Evolutionary conservation across 1,139 yeast species (phyloP), one percentile per base, ranked within the genome.

Genomic region (Pneumocystis carinii): DNA sequence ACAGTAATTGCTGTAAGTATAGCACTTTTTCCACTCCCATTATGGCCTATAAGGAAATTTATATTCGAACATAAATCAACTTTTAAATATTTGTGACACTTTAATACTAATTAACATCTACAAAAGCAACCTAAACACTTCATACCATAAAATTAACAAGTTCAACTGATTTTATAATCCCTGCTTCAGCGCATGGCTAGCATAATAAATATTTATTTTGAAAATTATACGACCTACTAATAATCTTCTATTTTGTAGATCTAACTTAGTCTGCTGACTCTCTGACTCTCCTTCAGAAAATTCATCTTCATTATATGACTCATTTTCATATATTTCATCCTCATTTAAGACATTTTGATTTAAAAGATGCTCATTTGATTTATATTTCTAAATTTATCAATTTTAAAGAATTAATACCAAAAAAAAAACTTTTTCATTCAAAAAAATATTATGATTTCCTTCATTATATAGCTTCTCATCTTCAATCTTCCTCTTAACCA

Each of bases 21-120:
- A 0, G 98, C 96, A 73, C 94, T 85, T 71, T 94, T 94, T 39
- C 99, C 99, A 41, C 95, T 85, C 1, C 99, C 99, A 71, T 94
- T 94, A 67, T 87, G 81, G 14, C 99, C 99, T 48, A 90, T 87
- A 64, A 94, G 88, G 71, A 94, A 89, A 73, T 92, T 94, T 67
- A 92, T 79, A 65, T 86, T 83, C 0, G 95, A 95, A 0, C 96
- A 96, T 58, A 94, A 78, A 1, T 80, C 81, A 19, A 92, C 75
- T 64, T 83, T 84, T 70, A 94, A 86, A 63, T 87, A 83, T 61
- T 83, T 85, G 71, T 92, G 98, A 68, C 90, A 82, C 59, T 57
- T 29, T 32, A 27, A 53, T 29, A 37, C 12, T 37, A 57, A 57
- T 57, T 57, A 39, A 12, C 32, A 48, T 24, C 27, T 48, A 48